Evolutionary conservation across 495 filamentous ascomycete species (phyloP).

Genomic region (Copromyces sp.): DNA sequence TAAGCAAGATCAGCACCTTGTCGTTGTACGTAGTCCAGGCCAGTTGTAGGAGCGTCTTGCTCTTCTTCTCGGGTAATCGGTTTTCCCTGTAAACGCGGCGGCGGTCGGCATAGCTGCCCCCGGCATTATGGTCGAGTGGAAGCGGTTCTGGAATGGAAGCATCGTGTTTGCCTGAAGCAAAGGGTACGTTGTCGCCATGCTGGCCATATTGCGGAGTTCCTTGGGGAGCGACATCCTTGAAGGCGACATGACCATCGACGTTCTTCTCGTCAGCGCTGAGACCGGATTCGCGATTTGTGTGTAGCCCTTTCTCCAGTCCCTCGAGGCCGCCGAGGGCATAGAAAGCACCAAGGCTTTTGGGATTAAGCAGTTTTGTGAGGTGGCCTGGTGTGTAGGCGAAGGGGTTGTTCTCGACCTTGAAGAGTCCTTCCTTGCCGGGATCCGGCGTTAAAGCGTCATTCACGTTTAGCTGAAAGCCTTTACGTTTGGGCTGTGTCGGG

Average conservation of each 20-base stretch:
- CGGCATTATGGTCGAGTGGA: conserved; percentile 1
- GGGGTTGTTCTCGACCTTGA: conserved; percentile 49
- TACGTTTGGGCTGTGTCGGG: background rate
- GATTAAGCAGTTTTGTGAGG: conserved; percentile 61
- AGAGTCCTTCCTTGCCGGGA: conserved; percentile 52
- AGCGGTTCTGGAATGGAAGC: conserved; percentile 1
- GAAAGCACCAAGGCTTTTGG: conserved; percentile 61
- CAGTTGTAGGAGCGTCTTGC: conserved; percentile 57
- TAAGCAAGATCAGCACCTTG: conserved; percentile 68
- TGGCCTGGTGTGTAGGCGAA: conserved; percentile 64
- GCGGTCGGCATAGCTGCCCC: conserved; percentile 47
- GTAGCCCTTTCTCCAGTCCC: conserved; percentile 56
- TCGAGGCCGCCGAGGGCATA: conserved; percentile 56
- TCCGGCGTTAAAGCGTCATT: conserved; percentile 52
- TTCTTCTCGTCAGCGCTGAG: conserved; percentile 54
- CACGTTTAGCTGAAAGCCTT: conserved; percentile 28
- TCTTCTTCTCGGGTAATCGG: conserved; percentile 61
- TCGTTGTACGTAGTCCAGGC: conserved; percentile 85
- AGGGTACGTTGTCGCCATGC: conserved; percentile 16
- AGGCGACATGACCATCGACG: conserved; percentile 47
- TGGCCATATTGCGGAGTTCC: conserved; percentile 23
- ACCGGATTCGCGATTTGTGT: conserved; percentile 52
- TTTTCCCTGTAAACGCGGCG: conserved; percentile 62
- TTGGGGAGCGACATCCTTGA: conserved; percentile 40
- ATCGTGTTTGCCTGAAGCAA: conserved; percentile 9